Conservation (phyloP, 169 alveolate genomes). For the Plasmodium berghei region DNA sequence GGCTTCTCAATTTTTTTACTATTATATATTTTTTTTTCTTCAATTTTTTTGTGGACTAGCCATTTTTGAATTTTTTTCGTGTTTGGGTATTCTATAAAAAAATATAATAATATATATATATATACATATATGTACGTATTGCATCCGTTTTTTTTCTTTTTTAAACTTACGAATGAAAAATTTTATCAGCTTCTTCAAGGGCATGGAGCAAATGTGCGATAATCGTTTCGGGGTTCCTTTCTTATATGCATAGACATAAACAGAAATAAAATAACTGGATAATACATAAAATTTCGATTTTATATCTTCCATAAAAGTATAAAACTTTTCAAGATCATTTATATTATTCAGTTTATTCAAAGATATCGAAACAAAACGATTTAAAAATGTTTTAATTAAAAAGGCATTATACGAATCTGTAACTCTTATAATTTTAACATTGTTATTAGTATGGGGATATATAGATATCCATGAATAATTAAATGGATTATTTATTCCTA, state of each 20-base stretch:
- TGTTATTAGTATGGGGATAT: slow-evolving; percentile 14
- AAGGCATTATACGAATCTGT: slow-evolving; percentile 53
- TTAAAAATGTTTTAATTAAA: slow-evolving; percentile 48
- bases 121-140: background rate
- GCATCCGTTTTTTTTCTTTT: background rate
- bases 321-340: slow-evolving; percentile 17
- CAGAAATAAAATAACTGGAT: slow-evolving; percentile 55
- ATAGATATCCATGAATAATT: slow-evolving; percentile 65
- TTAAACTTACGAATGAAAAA: slow-evolving; percentile 31
- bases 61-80: slow-evolving; percentile 55
- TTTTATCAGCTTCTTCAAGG: slow-evolving; percentile 22
- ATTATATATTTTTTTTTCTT: background rate
- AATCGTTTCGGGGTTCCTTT: slow-evolving; percentile 35
- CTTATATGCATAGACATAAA: slow-evolving; percentile 50
- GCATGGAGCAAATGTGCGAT: slow-evolving; percentile 37
- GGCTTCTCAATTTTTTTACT: slow-evolving; percentile 16
- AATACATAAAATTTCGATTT: slow-evolving; percentile 41
- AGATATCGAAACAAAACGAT: slow-evolving; percentile 43
- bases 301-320: slow-evolving; percentile 33
- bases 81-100: slow-evolving; percentile 29
- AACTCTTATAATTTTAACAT: slow-evolving; percentile 34
- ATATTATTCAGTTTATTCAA: slow-evolving; percentile 19
- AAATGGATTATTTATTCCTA: slow-evolving; percentile 63
- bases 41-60: slow-evolving; percentile 22
- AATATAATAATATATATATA: background rate